These are phyloP conservation scores for Plasmodium chabaudi DNA, from an alignment of 169 alveolate species.

Conservation along the genomic window DNA sequence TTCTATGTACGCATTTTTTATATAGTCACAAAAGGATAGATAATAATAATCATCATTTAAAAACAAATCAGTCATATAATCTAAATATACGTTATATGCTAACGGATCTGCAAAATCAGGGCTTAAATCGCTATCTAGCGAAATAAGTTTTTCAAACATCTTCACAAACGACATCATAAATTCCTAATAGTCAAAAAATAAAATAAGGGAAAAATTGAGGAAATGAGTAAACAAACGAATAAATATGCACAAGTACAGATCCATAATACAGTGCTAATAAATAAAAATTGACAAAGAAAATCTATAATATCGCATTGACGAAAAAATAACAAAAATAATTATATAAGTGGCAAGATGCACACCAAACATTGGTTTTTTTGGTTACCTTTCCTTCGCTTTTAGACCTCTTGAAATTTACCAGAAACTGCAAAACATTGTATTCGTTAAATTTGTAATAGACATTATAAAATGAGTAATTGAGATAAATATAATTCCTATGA, in stretches of 20 bases:
- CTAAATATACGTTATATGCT: constrained; percentile 25
- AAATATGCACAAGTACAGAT: not conserved
- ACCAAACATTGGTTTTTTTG: too few species aligned
- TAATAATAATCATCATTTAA: constrained; percentile 61
- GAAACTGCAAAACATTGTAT: constrained; percentile 55
- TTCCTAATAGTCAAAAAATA: constrained; percentile 34
- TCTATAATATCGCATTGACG: too few species aligned
- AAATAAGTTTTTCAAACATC: constrained; percentile 40
- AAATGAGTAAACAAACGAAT: not conserved
- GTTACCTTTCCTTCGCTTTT: constrained; percentile 67
- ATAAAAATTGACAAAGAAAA: too few species aligned
- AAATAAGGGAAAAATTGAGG: not conserved
- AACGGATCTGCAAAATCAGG: constrained; percentile 52
- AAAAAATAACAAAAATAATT: too few species aligned
- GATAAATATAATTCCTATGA: constrained; percentile 29
- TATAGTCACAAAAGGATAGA: constrained; percentile 60
- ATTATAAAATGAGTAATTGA: constrained; percentile 36
- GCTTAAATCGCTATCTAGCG: constrained; percentile 17
- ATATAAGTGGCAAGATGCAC: too few species aligned
- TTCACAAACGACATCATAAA: constrained; percentile 66
- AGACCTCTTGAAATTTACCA: constrained; percentile 55
- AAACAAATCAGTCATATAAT: constrained; percentile 52
- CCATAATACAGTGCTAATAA: not conserved
- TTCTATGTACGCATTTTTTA: constrained; percentile 26
- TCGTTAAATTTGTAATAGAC: constrained; percentile 61